Evolutionary conservation across 1,139 yeast species (phyloP).

Genomic region (Geotrichum macrosporum): DNA sequence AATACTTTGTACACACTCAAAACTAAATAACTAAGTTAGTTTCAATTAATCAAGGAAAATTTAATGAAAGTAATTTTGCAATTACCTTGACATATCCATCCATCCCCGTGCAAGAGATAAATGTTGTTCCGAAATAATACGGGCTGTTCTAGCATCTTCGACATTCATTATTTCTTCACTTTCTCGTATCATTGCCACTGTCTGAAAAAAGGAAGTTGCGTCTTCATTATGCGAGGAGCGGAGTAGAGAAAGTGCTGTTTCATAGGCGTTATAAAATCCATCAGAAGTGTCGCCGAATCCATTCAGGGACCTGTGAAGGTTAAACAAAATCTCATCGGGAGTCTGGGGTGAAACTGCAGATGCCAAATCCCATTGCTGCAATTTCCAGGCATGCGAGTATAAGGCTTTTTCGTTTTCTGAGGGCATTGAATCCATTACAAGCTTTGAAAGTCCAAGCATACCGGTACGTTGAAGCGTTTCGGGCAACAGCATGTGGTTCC

Average conservation of each 20-base stretch:
- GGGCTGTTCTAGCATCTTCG: conserved; percentile 2
- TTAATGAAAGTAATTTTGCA: no score
- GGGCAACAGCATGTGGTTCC: conserved; percentile 3
- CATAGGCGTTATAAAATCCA: conserved; percentile 9
- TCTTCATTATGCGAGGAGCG: background rate
- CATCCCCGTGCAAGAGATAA: conserved; percentile 1
- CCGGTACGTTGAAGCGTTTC: conserved; percentile 18
- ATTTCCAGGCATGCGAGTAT: conserved; percentile 51
- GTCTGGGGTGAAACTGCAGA: conserved; percentile 34
- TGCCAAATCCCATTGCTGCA: conserved; percentile 63
- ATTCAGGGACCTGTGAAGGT: conserved; percentile 21
- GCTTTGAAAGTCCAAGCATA: conserved; percentile 17
- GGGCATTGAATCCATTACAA: conserved; percentile 15
- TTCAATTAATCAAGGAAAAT: background rate
- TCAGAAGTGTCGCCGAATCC: conserved; percentile 2
- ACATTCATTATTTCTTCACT: conserved; percentile 15
- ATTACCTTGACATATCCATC: conserved; percentile 18
- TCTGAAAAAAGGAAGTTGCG: background rate
- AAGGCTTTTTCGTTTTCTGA: conserved; percentile 8
- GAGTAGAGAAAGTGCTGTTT: conserved; percentile 6
- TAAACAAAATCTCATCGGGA: conserved; percentile 47
- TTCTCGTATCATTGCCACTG: conserved; percentile 18
- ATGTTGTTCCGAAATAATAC: background rate
- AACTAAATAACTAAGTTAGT: conserved; percentile 3
- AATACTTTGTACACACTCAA: conserved; percentile 25